Conservation (phyloP, 169 alveolate genomes). For the Plasmodium fragile region DNA sequence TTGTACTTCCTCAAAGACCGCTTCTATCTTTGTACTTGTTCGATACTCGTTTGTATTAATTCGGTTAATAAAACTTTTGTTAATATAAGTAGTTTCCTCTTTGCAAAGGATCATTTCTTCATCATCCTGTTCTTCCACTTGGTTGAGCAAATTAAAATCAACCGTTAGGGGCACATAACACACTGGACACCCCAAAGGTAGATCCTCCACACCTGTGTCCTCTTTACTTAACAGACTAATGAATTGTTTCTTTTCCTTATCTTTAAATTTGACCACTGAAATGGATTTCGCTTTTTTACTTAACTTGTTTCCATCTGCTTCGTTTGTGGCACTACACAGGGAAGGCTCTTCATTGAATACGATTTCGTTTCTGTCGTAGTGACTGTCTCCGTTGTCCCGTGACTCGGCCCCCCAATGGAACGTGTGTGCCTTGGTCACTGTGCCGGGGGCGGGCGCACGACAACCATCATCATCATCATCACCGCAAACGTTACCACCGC, state of each 20-base stretch:
- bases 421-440: conserved; percentile 80
- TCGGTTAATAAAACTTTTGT: conserved; percentile 81
- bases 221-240: conserved; percentile 17
- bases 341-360: neutral
- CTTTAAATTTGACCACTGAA: conserved; percentile 75
- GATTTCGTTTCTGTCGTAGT: conserved; percentile 4
- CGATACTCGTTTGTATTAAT: conserved; percentile 84
- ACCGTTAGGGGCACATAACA: conserved; percentile 87
- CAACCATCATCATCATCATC: neutral
- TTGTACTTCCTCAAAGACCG: conserved; percentile 86
- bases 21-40: conserved; percentile 87
- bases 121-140: conserved; percentile 28
- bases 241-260: conserved; percentile 35
- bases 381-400: neutral
- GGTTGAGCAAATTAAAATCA: conserved; percentile 37
- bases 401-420: neutral
- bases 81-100: conserved; percentile 68
- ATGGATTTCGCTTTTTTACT: conserved; percentile 61
- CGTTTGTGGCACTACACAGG: neutral
- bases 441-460: neutral
- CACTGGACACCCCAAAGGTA: conserved; percentile 86
- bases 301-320: conserved; percentile 31
- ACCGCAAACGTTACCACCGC: neutral
- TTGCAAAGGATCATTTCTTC: conserved; percentile 40
- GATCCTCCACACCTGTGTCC: conserved; percentile 52